Evolutionary conservation across 495 filamentous ascomycete genomes (phyloP).

Genomic region (Durotheca rogersii): DNA sequence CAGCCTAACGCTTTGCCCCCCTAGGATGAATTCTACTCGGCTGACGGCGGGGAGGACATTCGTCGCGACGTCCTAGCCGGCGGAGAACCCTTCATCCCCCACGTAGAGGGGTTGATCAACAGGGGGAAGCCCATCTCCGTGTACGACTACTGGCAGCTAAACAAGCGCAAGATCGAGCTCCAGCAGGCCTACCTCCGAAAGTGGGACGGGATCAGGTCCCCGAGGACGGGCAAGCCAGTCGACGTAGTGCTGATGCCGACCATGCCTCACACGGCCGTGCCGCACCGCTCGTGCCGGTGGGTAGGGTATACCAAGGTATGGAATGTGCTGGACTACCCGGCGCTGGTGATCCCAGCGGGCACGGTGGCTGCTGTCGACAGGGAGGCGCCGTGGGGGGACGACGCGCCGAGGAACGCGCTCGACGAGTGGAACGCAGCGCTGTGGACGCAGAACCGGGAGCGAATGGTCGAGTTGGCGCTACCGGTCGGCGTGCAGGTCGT

Average conservation of each 20-base stretch:
- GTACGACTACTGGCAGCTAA: constrained; percentile 60
- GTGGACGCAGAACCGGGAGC: constrained; percentile 58
- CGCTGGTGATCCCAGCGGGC: constrained; percentile 65
- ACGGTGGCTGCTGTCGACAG: constrained; percentile 31
- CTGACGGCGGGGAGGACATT: constrained; percentile 58
- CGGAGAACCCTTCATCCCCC: constrained; percentile 56
- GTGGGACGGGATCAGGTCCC: constrained; percentile 24
- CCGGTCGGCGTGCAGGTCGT: constrained; percentile 78
- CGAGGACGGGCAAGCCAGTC: constrained; percentile 18
- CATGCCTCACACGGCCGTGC: constrained; percentile 38
- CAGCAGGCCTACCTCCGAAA: constrained; percentile 30
- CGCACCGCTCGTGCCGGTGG: constrained; percentile 32
- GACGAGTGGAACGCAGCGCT: constrained; percentile 39
- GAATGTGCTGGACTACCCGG: constrained; percentile 68
- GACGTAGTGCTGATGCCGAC: constrained; percentile 38
- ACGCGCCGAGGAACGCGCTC: constrained; percentile 43
- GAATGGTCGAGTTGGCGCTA: constrained; percentile 68
- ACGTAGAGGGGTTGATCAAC: constrained; percentile 39
- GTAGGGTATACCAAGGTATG: constrained; percentile 39
- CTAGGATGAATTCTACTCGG: constrained; percentile 53
- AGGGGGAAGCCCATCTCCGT: constrained; percentile 58
- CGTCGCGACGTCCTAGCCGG: constrained; percentile 49
- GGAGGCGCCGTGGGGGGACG: constrained; percentile 36
- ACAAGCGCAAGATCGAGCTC: constrained; percentile 29
- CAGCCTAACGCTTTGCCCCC: not conserved